Conservation (phyloP, 257 asterid species). For the Nicotiana otophora region DNA sequence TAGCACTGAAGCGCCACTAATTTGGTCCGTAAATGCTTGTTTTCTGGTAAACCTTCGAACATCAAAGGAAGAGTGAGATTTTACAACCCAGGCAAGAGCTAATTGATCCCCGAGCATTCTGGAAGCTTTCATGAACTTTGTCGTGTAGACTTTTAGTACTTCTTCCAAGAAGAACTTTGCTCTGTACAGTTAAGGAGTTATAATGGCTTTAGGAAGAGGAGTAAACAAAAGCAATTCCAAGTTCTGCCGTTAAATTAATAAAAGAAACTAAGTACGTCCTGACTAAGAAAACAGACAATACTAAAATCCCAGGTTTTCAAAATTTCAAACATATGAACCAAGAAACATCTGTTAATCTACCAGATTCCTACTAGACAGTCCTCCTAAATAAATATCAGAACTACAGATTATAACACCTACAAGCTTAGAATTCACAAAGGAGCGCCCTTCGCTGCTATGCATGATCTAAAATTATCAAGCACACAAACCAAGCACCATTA, state of each 20-base stretch:
- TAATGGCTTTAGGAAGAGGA: background rate
- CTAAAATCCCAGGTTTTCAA: background rate
- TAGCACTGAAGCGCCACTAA: slow-evolving; percentile 58
- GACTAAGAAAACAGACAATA: background rate
- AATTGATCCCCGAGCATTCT: slow-evolving; percentile 96
- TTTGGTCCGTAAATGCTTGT: slow-evolving; percentile 51
- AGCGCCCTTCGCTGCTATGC: background rate
- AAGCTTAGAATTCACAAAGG: background rate
- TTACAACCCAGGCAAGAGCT: slow-evolving; percentile 88
- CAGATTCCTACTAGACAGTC: background rate
- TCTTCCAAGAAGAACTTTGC: slow-evolving; percentile 61
- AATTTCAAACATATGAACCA: background rate
- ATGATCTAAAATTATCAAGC: background rate
- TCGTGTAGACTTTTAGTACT: slow-evolving; percentile 52
- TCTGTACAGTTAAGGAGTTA: slow-evolving; percentile 33
- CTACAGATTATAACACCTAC: background rate
- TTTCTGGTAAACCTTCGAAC: slow-evolving; percentile 44
- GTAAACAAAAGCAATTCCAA: background rate
- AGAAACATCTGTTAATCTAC: background rate
- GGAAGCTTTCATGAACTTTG: slow-evolving; percentile 79
- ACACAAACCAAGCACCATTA: background rate
- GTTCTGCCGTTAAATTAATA: background rate
- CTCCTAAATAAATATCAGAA: background rate
- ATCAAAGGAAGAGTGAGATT: slow-evolving; percentile 53
- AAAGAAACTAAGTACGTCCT: background rate